Evolutionary conservation across 2,329 filamentous ascomycete genomes (phyloP).

Genomic region (Penicillium sp.): DNA sequence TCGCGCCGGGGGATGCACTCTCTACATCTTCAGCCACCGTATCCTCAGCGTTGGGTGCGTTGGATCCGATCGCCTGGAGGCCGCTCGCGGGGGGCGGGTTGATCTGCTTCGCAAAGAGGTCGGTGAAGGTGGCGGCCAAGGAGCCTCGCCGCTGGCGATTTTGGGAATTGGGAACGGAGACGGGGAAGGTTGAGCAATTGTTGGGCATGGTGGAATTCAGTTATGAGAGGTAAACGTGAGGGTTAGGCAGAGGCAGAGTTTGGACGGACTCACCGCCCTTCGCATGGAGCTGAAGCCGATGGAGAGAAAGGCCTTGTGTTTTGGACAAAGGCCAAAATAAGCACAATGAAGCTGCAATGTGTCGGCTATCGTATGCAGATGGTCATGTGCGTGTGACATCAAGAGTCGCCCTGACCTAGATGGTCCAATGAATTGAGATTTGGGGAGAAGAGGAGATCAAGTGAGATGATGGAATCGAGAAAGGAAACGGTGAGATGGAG

Average conservation of each 20-base stretch:
- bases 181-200: conserved; percentile 37
- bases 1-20: conserved; percentile 60
- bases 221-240: neutral
- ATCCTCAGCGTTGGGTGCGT: conserved; percentile 48
- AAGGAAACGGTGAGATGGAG: no score
- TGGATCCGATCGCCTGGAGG: conserved; percentile 62
- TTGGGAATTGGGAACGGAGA: conserved; percentile 40
- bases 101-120: conserved; percentile 43
- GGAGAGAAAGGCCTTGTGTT: neutral
- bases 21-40: conserved; percentile 69
- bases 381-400: no score
- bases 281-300: conserved; percentile 15
- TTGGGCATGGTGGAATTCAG: conserved; percentile 45
- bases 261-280: conserved; percentile 33
- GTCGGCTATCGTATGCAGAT: no score
- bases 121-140: conserved; percentile 45
- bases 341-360: no score
- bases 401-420: no score
- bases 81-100: conserved; percentile 58
- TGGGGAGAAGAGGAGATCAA: no score
- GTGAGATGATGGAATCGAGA: no score
- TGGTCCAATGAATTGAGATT: no score
- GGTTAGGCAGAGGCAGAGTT: neutral
- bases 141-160: conserved; percentile 46
- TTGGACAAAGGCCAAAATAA: no score